These are phyloP conservation scores for Colletotrichum kahawae DNA, from an alignment of 2,329 filamentous ascomycete species.

Conservation along the genomic window DNA sequence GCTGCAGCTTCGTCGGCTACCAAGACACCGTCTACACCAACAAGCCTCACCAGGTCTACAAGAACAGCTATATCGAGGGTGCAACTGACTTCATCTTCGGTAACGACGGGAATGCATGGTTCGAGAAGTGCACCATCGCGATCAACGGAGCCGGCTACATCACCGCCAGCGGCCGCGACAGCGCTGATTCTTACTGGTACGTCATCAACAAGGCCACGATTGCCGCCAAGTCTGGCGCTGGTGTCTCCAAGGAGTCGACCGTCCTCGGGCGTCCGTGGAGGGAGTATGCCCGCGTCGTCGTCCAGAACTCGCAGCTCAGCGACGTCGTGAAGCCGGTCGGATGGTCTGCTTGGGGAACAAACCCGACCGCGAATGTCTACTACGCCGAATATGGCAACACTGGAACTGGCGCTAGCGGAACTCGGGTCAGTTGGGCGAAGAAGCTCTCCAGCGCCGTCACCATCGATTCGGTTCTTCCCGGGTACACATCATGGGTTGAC, in stretches of 20 bases:
- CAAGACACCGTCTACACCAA: constrained; percentile 58
- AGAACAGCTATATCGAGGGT: constrained; percentile 46
- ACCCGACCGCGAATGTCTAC: constrained; percentile 55
- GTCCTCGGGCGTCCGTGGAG: constrained; percentile 56
- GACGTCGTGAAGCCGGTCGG: constrained; percentile 63
- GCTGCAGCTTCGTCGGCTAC: constrained; percentile 48
- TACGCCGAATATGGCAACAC: constrained; percentile 66
- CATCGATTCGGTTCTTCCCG: constrained; percentile 25
- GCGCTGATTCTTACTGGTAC: constrained; percentile 46
- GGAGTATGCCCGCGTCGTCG: constrained; percentile 50
- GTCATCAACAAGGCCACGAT: constrained; percentile 50
- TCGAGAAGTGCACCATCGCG: constrained; percentile 45
- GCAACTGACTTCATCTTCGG: constrained; percentile 58
- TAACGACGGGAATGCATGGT: constrained; percentile 46
- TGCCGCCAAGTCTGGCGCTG: constrained; percentile 40
- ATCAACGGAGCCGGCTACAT: constrained; percentile 41
- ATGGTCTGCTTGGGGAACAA: constrained; percentile 60
- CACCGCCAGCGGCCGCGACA: constrained; percentile 48
- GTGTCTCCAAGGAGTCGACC: constrained; percentile 41
- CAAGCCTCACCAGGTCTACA: constrained; percentile 51
- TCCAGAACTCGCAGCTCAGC: constrained; percentile 54
- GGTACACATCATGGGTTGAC: constrained; percentile 16
- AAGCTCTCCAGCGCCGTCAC: constrained; percentile 39
- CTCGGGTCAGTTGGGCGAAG: constrained; percentile 49
- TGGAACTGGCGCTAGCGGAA: constrained; percentile 59